These are phyloP conservation scores for Eucalyptus sideroxylon DNA, from an alignment of 345 rosid genomes.

Conservation along the genomic window DNA sequence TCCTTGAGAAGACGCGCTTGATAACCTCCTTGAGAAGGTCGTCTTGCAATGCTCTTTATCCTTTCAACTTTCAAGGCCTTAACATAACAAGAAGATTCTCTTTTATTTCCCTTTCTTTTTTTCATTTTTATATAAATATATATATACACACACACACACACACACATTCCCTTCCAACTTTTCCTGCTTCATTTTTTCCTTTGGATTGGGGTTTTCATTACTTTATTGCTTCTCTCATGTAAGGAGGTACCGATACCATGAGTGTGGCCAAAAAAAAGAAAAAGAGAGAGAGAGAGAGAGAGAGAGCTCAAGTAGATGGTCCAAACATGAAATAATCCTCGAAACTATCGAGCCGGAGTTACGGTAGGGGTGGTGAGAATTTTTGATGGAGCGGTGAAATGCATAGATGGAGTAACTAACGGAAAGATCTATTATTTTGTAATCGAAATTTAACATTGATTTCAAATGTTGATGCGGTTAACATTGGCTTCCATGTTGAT, in stretches of 20 bases:
- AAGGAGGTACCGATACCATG: background rate
- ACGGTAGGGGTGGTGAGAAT: rapidly evolving
- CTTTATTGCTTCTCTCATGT: background rate
- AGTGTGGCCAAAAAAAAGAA: background rate
- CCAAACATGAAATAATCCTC: background rate
- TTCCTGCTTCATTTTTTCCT: background rate
- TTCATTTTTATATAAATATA: no score
- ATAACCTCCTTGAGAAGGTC: background rate
- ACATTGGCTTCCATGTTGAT: background rate
- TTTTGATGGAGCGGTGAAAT: background rate
- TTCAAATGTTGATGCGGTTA: background rate
- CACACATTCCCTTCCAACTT: background rate
- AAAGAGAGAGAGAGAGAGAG: no score
- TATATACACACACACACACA: rapidly evolving
- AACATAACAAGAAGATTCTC: background rate
- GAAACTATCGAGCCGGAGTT: background rate
- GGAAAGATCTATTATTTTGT: no score
- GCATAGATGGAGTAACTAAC: no score
- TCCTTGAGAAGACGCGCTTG: background rate
- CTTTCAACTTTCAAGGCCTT: background rate
- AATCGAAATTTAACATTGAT: background rate
- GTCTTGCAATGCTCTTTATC: no score
- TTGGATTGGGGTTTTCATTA: background rate
- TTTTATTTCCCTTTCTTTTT: no score
- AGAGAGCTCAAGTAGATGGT: background rate